These are phyloP conservation scores for Theileria annulata DNA, from an alignment of 169 alveolate species.

Conservation along the genomic window DNA sequence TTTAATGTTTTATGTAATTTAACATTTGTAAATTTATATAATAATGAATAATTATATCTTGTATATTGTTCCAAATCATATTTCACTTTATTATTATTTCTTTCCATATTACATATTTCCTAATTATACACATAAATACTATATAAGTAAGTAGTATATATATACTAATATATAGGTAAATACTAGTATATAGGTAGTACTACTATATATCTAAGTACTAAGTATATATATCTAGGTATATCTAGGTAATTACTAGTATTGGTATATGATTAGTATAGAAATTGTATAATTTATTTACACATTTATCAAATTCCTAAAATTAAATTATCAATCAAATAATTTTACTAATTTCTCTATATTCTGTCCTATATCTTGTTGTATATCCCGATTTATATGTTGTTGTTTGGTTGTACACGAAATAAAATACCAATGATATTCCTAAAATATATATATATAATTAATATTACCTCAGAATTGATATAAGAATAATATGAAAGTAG, in stretches of 20 bases:
- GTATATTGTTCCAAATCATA: conserved; percentile 18
- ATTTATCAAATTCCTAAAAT: background rate
- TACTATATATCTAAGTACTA: no score
- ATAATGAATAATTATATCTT: conserved; percentile 19
- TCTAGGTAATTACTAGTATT: conserved; percentile 4
- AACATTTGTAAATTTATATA: conserved; percentile 25
- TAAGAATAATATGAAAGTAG: conserved; percentile 35
- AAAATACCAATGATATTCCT: background rate
- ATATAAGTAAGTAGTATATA: no score
- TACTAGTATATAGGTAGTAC: no score
- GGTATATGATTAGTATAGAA: conserved; percentile 15
- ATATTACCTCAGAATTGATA: background rate
- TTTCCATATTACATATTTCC: conserved; percentile 46
- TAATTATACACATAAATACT: no score
- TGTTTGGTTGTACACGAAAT: background rate
- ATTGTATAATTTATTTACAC: background rate
- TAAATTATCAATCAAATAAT: no score
- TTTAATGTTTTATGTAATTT: conserved; percentile 26
- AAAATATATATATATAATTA: no score
- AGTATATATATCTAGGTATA: no score
- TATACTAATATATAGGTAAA: no score
- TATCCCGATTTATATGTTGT: no score
- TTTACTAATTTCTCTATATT: no score
- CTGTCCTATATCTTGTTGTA: no score
- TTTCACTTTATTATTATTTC: conserved; percentile 10